Base-by-base conservation (phyloP, 176 grass and related monocot species). In the Phoenix roebelenii region DNA sequence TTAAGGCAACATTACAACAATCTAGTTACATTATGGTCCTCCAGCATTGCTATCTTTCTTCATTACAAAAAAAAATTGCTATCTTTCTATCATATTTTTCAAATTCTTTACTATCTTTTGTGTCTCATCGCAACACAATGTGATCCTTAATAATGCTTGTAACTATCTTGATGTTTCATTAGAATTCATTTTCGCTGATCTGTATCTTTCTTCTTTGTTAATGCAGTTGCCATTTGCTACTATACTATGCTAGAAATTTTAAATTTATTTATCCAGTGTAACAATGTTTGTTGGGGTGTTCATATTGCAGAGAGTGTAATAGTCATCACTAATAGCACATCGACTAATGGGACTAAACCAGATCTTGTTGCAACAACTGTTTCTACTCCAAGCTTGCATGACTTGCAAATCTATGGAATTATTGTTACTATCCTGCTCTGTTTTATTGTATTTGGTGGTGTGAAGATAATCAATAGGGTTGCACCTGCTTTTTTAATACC, bases 381-480 rank as follows among this genome's bases (percentile, higher is more conserved):
- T 77, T 77, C 78, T n/a, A 97, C 93, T 66, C 81, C 93, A 3
- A 97, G 81, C 35, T 81, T 97, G 72, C 93, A 97, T 70, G 93
- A 97, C 54, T 80, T 97, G 52, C 93, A 97, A 82, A 67, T 97
- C 12, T 97, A 97, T 67, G 93, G 93, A 60, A 77, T 97, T 62
- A 83, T 97, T 67, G 81, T 97, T 69, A 91, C 87, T 22, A 78
- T 97, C 60, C 71, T 97, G 70, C 71, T 97, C 12, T 91, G 87
- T 67, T 97, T 97, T 75, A 91, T 97, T 85, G 93, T 97, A 28
- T 97, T 97, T 78, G 93, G 93, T 67, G 93, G 93, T 77, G 93
- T 97, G 54, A 97, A 97, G 76, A 97, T 97, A 18, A 97, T 97
- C 48, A 97, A 97, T 64, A 86, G 80, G 69, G 93, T 97, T 57